These are phyloP conservation scores for Mollisia scopiformis DNA, from an alignment of 2,329 filamentous ascomycete genomes.

Conservation along the genomic window DNA sequence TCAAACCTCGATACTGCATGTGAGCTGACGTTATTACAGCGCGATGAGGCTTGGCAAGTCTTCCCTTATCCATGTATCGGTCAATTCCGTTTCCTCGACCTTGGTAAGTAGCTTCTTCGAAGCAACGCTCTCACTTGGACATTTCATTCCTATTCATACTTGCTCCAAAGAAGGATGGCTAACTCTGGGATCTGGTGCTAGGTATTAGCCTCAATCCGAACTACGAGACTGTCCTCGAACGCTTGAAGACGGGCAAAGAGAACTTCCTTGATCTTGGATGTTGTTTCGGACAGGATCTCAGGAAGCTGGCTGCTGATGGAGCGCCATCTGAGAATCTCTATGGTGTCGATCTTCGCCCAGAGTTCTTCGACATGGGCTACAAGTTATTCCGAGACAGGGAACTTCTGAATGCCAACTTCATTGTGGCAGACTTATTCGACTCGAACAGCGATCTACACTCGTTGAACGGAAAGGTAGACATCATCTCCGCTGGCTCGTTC, in stretches of 20 bases:
- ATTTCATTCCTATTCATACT: too few species aligned
- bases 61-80: constrained; percentile 24
- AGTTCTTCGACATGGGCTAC: constrained; percentile 40
- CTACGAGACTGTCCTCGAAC: constrained; percentile 19
- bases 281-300: constrained; percentile 42
- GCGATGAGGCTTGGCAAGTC: constrained; percentile 22
- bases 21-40: constrained; percentile 5
- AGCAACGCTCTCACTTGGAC: too few species aligned
- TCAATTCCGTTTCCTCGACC: constrained; percentile 23
- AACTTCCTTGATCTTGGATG: constrained; percentile 34
- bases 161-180: too few species aligned
- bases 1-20: background rate
- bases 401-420: constrained; percentile 35
- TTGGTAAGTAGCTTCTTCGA: too few species aligned
- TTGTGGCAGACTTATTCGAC: constrained; percentile 39
- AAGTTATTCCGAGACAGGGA: constrained; percentile 42
- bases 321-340: constrained; percentile 36
- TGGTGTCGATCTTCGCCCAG: constrained; percentile 36
- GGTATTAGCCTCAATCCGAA: constrained; percentile 11
- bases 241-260: constrained; percentile 15
- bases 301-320: constrained; percentile 40
- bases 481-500: constrained; percentile 45
- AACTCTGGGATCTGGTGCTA: too few species aligned
- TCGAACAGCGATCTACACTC: constrained; percentile 33
- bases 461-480: constrained; percentile 43